Percentiles rank a stretch among this genome's conserved stretches.
phyloP scores from a whole-genome alignment of 768 basidiomycete genomes.

The Agrocybe praecox region DNA sequence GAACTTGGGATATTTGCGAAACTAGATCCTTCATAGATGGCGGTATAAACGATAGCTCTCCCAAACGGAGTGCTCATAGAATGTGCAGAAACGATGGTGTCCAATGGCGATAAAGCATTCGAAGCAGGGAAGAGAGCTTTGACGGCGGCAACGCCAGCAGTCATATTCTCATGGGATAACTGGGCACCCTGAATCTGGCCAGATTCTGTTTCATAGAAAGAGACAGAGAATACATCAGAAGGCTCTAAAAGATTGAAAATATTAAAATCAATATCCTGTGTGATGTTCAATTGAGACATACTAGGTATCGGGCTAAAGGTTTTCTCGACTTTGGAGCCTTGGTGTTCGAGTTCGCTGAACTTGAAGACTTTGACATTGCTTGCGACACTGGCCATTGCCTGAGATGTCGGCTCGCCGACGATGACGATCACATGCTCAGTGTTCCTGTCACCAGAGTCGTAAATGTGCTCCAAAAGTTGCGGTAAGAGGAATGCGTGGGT shows the following conservation, averaged over 20 bases:
- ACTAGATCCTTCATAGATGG: slow-evolving; percentile 73
- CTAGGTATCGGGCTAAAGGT: slow-evolving; percentile 51
- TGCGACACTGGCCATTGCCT: slow-evolving; percentile 47
- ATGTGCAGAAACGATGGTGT: slow-evolving; percentile 78
- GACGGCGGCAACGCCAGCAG: slow-evolving; percentile 84
- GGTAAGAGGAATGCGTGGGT: slow-evolving; percentile 68
- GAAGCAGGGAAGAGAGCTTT: slow-evolving; percentile 77
- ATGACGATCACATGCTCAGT: slow-evolving; percentile 65
- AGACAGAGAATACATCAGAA: slow-evolving; percentile 66
- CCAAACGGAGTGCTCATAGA: slow-evolving; percentile 78
- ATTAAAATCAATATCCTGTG: not conserved
- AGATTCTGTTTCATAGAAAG: slow-evolving; percentile 57
- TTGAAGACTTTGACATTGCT: slow-evolving; percentile 57
- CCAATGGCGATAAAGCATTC: slow-evolving; percentile 65
- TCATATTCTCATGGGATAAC: slow-evolving; percentile 83
- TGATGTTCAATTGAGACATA: slow-evolving; percentile 32
- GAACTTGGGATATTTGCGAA: slow-evolving; percentile 69
- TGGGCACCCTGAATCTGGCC: slow-evolving; percentile 63
- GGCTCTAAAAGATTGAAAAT: slow-evolving; percentile 49
- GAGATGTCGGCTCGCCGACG: slow-evolving; percentile 61
- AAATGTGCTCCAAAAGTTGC: slow-evolving; percentile 70
- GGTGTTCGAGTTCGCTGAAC: slow-evolving; percentile 73
- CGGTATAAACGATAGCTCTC: slow-evolving; percentile 76
- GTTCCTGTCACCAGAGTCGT: slow-evolving; percentile 52
- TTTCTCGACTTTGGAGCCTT: slow-evolving; percentile 56